Conservation (phyloP, 805 yeast species). For the Candida ovalis region DNA sequence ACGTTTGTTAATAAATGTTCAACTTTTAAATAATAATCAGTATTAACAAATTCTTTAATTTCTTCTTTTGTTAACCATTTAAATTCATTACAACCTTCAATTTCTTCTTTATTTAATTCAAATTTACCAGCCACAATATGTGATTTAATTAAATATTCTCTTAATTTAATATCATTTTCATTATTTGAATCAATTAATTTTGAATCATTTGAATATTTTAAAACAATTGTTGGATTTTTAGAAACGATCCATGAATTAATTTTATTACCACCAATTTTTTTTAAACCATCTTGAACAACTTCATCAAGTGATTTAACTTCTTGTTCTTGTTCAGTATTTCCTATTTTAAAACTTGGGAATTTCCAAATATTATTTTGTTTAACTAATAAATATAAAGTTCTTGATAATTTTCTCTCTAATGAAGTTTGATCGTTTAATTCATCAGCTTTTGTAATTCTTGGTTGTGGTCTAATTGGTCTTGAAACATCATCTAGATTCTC, state of each 20-base stretch:
- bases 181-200: constrained; percentile 16
- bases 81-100: constrained; percentile 42
- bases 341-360: constrained; percentile 67
- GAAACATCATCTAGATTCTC: constrained; percentile 52
- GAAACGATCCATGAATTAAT: constrained; percentile 93
- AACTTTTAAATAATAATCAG: constrained; percentile 54
- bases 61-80: constrained; percentile 89
- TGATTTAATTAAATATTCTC: constrained; percentile 78
- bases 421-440: constrained; percentile 53
- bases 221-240: constrained; percentile 73
- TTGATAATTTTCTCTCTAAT: constrained; percentile 73
- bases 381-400: constrained; percentile 75
- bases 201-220: constrained; percentile 38
- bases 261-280: constrained; percentile 64
- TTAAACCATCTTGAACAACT: constrained; percentile 72
- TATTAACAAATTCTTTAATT: constrained; percentile 47
- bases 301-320: constrained; percentile 55
- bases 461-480: constrained; percentile 63
- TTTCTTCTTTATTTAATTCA: constrained; percentile 38
- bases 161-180: constrained; percentile 25
- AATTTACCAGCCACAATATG: constrained; percentile 86
- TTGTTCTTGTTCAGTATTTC: no score
- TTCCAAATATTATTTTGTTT: constrained; percentile 55
- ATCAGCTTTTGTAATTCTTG: constrained; percentile 81
- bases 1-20: constrained; percentile 39